Evolutionary conservation across 73 alveolate genomes (phyloP), one percentile per base, ranked within the genome.

Genomic region (Paraurostyla sp.): DNA sequence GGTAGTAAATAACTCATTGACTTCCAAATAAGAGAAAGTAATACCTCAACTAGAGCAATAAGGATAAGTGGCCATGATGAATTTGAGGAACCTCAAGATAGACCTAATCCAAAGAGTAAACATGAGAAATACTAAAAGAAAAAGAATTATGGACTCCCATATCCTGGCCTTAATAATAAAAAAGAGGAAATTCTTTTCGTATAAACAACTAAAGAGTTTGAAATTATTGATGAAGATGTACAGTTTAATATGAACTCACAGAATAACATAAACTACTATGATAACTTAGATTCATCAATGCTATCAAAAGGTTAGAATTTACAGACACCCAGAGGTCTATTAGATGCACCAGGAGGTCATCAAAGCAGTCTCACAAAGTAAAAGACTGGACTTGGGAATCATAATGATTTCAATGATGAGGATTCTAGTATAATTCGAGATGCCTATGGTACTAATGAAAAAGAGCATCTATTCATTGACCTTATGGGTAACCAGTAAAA

Each of bases 1-100:
- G 58, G 58, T 36, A 65, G 82, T 38, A 65, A 40, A 22, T 38
- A 65, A 35, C 82, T 65, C 2, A 18, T 65, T 38, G 82, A 65
- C 7, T 65, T 65, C 41, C 82, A 65, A 65, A 35, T 65, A 65
- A 32, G 82, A 38, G 82, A 65, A 35, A 65, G 58, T 65, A 32
- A 38, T 15, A 9, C 23, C 3, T 38, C 58, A 38, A 16, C 46
- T 32, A 2, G 25, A 6, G 58, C 82, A 22, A 20, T 38, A 65
- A 65, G 42, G 25, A 1, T 15, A 6, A 30, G 42, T 65, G 82
- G 41, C n/a, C 4, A 22, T 22, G 25, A 40, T 65, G 15, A 32
- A 18, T 7, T 1, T 38, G 3, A 7, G 22, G 32, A 3, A 15
- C 22, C 32, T 20, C 13, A 56, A 32, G 22, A 60, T n/a, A 60